These are phyloP conservation scores for Priceomyces castillae DNA, from an alignment of 805 yeast species.

Conservation along the genomic window DNA sequence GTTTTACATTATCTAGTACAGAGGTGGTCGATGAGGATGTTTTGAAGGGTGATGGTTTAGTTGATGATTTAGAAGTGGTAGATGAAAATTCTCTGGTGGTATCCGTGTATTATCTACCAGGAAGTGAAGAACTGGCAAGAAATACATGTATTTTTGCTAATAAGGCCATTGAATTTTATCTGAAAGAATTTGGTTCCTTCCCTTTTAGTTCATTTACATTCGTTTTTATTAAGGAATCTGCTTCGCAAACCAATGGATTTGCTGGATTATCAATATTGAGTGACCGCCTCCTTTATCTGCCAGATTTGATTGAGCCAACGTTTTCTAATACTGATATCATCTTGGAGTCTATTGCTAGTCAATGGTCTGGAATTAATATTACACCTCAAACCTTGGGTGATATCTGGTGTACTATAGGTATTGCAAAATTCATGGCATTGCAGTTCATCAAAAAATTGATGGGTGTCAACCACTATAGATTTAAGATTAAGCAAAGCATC, in stretches of 20 bases:
- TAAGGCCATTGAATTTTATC: conserved; percentile 77
- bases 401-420: conserved; percentile 86
- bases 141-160: conserved; percentile 77
- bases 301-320: conserved; percentile 75
- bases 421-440: conserved; percentile 77
- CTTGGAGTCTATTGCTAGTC: conserved; percentile 71
- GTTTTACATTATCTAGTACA: conserved; percentile 50
- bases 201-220: conserved; percentile 84
- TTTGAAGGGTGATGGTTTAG: conserved; percentile 30
- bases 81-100: conserved; percentile 34
- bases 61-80: conserved; percentile 29
- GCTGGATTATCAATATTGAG: conserved; percentile 69
- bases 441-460: conserved; percentile 66
- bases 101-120: conserved; percentile 62
- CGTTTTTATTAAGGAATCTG: conserved; percentile 63
- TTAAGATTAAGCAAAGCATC: conserved; percentile 59
- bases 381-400: conserved; percentile 78
- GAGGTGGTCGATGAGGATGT: conserved; percentile 28
- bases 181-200: conserved; percentile 87
- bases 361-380: conserved; percentile 92
- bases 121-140: conserved; percentile 49
- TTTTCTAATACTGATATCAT: conserved; percentile 65
- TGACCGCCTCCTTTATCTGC: conserved; percentile 64
- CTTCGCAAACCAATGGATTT: conserved; percentile 53
- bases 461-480: conserved; percentile 83